Conservation (phyloP, 2,329 filamentous ascomycete species). For the Alternaria triticimaculans region DNA sequence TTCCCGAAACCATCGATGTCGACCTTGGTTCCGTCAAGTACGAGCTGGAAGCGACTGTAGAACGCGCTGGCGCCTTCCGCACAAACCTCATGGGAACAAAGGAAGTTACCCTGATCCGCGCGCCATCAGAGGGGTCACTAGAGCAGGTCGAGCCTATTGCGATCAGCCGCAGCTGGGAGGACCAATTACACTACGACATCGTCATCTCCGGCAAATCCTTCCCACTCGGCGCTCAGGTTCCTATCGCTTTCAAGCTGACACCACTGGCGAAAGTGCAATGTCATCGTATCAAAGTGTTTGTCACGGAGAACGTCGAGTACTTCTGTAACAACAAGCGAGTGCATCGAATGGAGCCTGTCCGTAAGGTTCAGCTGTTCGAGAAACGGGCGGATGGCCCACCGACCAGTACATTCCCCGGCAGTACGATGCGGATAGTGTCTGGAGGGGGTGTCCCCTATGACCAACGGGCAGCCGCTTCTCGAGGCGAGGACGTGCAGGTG, state of each 20-base stretch:
- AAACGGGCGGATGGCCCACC: conserved; percentile 82
- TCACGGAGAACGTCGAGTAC: conserved; percentile 90
- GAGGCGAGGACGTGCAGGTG: conserved; percentile 62
- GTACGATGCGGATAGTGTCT: conserved; percentile 76
- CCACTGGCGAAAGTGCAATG: conserved; percentile 92
- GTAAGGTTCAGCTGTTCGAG: conserved; percentile 86
- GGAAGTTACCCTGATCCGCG: conserved; percentile 82
- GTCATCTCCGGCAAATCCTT: conserved; percentile 96
- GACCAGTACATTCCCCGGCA: conserved; percentile 74
- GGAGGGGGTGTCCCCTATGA: conserved; percentile 80
- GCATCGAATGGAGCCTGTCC: conserved; percentile 80
- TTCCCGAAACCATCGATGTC: conserved; percentile 84
- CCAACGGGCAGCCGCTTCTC: conserved; percentile 62
- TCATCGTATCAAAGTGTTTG: conserved; percentile 88
- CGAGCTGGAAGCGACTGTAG: conserved; percentile 83
- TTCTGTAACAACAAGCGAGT: conserved; percentile 86
- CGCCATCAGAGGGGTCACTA: conserved; percentile 84
- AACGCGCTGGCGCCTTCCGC: conserved; percentile 87
- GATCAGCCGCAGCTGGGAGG: conserved; percentile 92
- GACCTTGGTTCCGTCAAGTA: conserved; percentile 88
- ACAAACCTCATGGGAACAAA: conserved; percentile 83
- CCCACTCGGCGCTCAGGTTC: conserved; percentile 83
- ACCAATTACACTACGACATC: conserved; percentile 94
- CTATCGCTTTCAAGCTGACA: conserved; percentile 92
- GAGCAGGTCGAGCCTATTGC: conserved; percentile 94